Evolutionary conservation across 2,329 filamentous ascomycete species (phyloP).

Genomic region (Macroventuria anomochaeta): DNA sequence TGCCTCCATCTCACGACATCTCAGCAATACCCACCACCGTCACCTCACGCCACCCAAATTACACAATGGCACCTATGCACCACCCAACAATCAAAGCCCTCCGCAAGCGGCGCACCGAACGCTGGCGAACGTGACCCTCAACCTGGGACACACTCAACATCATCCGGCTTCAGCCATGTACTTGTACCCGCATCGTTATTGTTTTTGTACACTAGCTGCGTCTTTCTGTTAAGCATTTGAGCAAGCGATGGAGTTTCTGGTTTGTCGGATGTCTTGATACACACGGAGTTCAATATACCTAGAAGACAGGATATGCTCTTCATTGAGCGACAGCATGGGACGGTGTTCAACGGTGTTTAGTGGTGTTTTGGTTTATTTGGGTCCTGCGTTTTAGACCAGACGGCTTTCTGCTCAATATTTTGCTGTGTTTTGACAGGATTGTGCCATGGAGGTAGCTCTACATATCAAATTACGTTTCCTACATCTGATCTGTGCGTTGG

Average conservation of each 20-base stretch:
- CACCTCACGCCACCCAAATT: neutral
- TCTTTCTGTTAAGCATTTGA: constrained; percentile 21
- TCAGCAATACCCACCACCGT: neutral
- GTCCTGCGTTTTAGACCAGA: neutral
- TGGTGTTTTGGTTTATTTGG: neutral
- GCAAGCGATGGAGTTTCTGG: constrained; percentile 17
- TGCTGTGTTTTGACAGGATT: neutral
- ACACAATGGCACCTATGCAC: neutral
- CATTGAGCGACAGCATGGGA: constrained; percentile 18
- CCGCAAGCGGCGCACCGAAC: constrained; percentile 36
- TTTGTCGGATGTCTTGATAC: neutral
- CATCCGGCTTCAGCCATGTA: neutral
- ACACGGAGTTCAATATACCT: neutral
- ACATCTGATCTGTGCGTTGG: neutral
- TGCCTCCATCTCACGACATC: no score
- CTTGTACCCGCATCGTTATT: neutral
- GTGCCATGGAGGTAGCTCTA: neutral
- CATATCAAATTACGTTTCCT: neutral
- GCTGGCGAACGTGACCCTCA: constrained; percentile 28
- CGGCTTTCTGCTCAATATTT: neutral
- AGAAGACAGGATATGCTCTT: constrained; percentile 21
- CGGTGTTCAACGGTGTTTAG: neutral
- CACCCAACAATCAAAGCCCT: constrained; percentile 1
- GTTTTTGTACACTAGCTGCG: constrained; percentile 1
- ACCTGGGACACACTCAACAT: neutral